These are phyloP conservation scores for Saxispiralis lemnorum DNA, from an alignment of 495 filamentous ascomycete species.

Conservation along the genomic window DNA sequence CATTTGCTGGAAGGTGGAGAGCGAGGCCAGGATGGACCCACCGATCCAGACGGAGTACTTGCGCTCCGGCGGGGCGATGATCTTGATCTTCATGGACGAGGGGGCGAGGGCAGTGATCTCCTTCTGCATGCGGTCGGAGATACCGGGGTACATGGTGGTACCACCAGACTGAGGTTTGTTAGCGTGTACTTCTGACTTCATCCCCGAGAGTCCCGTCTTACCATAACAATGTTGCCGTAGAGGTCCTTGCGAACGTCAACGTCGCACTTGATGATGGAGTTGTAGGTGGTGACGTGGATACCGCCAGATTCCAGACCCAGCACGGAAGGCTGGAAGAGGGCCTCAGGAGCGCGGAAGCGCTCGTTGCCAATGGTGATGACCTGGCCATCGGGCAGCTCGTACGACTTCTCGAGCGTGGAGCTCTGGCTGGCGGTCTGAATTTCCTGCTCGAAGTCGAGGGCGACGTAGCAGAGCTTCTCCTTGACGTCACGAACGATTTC, in stretches of 20 bases:
- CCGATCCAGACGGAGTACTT: conserved; percentile 98
- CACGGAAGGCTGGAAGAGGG: conserved; percentile 97
- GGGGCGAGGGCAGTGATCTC: conserved; percentile 98
- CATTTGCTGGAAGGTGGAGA: conserved; percentile 99
- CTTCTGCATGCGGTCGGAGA: conserved; percentile 99
- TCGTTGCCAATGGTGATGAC: conserved; percentile 99
- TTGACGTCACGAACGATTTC: conserved; percentile 99
- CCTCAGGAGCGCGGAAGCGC: conserved; percentile 98
- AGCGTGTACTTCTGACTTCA: conserved; percentile 3
- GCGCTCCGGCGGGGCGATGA: conserved; percentile 59
- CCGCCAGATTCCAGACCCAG: conserved; percentile 94
- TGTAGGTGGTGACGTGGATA: conserved; percentile 99
- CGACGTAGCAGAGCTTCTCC: conserved; percentile 99
- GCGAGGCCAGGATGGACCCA: conserved; percentile 97
- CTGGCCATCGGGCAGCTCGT: conserved; percentile 98
- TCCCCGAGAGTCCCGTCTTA: conserved; percentile 27
- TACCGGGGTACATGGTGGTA: conserved; percentile 99
- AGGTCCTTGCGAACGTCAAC: conserved; percentile 98
- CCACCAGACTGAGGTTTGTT: conserved; percentile 61
- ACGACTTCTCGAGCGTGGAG: conserved; percentile 98
- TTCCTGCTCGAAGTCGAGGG: conserved; percentile 98
- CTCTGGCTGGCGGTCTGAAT: conserved; percentile 98
- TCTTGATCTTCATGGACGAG: conserved; percentile 79
- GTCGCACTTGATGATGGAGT: conserved; percentile 99
- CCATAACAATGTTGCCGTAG: conserved; percentile 99